phyloP scores from a whole-genome alignment of 2,329 filamentous ascomycete species.

The Domatiomyces globalis region DNA sequence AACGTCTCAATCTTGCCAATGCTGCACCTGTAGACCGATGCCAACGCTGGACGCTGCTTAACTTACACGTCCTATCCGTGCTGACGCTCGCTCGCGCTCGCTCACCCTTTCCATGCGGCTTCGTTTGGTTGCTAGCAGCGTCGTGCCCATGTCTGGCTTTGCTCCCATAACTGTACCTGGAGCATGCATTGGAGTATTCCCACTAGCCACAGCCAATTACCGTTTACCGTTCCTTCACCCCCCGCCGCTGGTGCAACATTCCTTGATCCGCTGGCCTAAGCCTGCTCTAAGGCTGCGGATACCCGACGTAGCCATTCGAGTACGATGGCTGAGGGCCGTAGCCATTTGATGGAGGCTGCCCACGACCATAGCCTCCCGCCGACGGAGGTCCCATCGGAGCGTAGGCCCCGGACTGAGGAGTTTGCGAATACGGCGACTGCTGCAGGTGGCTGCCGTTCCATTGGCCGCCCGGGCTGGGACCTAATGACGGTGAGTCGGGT shows the following conservation, averaged over 20 bases:
- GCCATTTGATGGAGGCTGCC: constrained; percentile 40
- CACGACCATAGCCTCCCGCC: constrained; percentile 73
- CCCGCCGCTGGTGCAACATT: too few relatives aligned
- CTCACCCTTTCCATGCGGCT: too few relatives aligned
- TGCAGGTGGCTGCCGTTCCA: constrained; percentile 31
- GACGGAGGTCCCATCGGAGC: constrained; percentile 48
- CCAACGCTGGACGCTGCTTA: too few relatives aligned
- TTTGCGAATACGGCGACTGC: constrained; percentile 41
- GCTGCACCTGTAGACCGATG: too few relatives aligned
- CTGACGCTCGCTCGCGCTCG: neutral
- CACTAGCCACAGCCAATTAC: neutral
- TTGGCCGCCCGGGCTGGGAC: constrained; percentile 41
- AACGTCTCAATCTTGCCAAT: neutral
- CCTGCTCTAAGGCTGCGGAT: constrained; percentile 37
- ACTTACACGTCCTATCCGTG: neutral
- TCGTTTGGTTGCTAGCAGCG: too few relatives aligned
- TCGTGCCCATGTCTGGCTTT: too few relatives aligned
- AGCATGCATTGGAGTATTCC: neutral
- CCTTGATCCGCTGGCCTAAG: neutral
- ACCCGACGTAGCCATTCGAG: constrained; percentile 45
- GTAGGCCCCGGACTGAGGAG: constrained; percentile 36
- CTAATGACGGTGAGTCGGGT: constrained; percentile 28
- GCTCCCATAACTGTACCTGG: too few relatives aligned
- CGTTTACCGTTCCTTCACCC: neutral
- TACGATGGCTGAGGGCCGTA: constrained; percentile 36